A percentile compares a stretch with the other conserved stretches of the same genome.
phyloP scores from a whole-genome alignment of 805 yeast genomes.

The Kodamaea sagamina region DNA sequence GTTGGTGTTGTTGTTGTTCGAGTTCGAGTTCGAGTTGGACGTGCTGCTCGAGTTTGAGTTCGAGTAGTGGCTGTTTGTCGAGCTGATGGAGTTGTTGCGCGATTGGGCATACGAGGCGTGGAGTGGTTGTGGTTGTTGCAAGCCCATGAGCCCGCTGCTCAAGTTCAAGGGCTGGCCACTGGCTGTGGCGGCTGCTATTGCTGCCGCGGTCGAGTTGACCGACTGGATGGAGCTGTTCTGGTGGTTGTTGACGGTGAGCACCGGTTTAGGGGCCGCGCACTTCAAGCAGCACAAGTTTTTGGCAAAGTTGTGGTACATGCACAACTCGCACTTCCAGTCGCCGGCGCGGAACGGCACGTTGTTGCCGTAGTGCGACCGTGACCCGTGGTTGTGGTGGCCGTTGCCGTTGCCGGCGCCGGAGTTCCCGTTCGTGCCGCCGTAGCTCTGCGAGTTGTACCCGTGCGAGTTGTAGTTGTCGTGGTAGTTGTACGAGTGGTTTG shows the following conservation, averaged over 20 bases:
- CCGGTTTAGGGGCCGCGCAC: constrained; percentile 74
- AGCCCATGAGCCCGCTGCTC: constrained; percentile 30
- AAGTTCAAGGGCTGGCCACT: constrained; percentile 47
- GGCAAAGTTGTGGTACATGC: constrained; percentile 90
- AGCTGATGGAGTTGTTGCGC: constrained; percentile 15
- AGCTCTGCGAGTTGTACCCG: constrained; percentile 21
- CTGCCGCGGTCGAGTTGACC: constrained; percentile 47
- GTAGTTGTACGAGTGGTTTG: constrained; percentile 12
- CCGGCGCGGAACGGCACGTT: constrained; percentile 95
- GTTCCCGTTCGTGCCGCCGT: constrained; percentile 26
- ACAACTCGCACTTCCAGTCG: constrained; percentile 91
- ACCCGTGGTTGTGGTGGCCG: constrained; percentile 19
- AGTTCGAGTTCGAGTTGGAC: constrained; percentile 12
- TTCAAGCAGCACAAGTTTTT: constrained; percentile 83
- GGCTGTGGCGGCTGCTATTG: constrained; percentile 50
- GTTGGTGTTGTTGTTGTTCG: constrained; percentile 18
- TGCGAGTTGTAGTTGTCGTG: constrained; percentile 15
- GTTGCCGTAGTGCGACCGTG: constrained; percentile 30
- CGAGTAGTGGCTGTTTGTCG: constrained; percentile 13
- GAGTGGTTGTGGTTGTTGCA: constrained; percentile 39
- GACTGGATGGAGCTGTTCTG: constrained; percentile 27
- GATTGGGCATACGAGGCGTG: constrained; percentile 19
- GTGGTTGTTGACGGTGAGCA: constrained; percentile 26
- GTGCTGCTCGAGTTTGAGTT: constrained; percentile 10
- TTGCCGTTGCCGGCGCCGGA: constrained; percentile 17